Percentiles rank a stretch among this genome's conserved stretches.
Conservation (phyloP, 257 asterid species). For the Ocimum tenuiflorum region DNA sequence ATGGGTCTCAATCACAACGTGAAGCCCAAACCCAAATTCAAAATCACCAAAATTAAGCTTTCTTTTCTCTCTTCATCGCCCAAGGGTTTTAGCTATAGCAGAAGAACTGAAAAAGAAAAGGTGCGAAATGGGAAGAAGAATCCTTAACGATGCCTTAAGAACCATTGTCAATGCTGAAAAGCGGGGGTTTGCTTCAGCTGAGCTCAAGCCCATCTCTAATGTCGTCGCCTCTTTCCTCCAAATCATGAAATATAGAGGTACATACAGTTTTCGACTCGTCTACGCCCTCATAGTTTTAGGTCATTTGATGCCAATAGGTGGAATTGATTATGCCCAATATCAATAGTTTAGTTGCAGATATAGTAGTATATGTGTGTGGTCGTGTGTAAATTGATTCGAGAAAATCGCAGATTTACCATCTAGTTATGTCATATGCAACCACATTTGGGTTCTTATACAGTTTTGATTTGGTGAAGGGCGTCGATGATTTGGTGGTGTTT, state of each 20-base stretch:
- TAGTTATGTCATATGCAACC: not conserved
- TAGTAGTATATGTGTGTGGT: not conserved
- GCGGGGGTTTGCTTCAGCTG: slow-evolving; percentile 81
- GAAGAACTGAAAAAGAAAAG: not conserved
- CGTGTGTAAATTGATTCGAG: not conserved
- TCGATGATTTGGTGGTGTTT: not conserved
- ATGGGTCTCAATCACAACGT: not conserved
- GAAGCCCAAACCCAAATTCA: slow-evolving; percentile 1
- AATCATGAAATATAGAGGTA: slow-evolving; percentile 93
- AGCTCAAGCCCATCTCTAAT: slow-evolving; percentile 69
- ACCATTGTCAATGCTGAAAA: slow-evolving; percentile 86
- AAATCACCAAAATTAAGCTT: not conserved
- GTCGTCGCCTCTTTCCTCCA: slow-evolving; percentile 81
- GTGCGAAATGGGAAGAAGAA: slow-evolving; percentile 71
- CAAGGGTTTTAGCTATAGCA: slow-evolving; percentile 30
- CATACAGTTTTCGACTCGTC: not conserved
- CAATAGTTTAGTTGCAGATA: not conserved
- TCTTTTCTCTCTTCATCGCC: not conserved
- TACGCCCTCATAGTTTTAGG: not conserved
- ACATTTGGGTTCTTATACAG: not conserved
- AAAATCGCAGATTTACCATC: not conserved
- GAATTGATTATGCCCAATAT: not conserved
- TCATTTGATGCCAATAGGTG: not conserved
- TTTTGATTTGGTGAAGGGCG: not conserved
- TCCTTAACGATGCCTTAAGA: slow-evolving; percentile 75